Evolutionary conservation across 2,329 filamentous ascomycete species (phyloP), one percentile per base, ranked within the genome.

Genomic region (Apiospora aurea): DNA sequence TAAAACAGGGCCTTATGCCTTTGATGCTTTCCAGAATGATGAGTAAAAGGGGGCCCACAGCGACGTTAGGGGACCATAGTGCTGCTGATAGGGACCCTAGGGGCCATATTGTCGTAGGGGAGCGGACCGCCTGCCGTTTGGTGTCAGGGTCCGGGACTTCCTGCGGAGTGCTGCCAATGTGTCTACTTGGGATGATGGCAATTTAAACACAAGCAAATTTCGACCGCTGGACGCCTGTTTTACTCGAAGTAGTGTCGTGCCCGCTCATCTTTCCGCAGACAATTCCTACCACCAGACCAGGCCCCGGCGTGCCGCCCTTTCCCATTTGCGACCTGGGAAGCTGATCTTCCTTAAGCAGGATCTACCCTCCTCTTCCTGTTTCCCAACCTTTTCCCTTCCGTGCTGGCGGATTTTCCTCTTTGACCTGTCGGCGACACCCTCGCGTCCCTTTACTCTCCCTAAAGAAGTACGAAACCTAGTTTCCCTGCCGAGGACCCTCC

Each of bases 131-230:
- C 53, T 61, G 53, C 53, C 34, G 57, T 64, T 64, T 64, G 57
- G 34, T 41, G 57, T 64, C 29, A 64, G 57, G 57, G 57, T 64
- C 57, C 57, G 29, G 57, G 57, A 64, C 57, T 64, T 64, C 7
- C 21, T 64, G 53, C 57, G 57, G 57, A 64, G 57, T 64, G 57
- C 57, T 64, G 57, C 57, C n/a, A 64, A 64, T 64, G 57, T 64
- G 34, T 64, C 16, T 64, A n/a, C 57, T 64, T 38, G 34, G 57
- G 57, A 64, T 41, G 57, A 64, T 64, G 41, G 57, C 57, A 64
- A 64, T 64, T 64, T 64, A 64, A 64, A 64, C 57, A 8, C 34
- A 38, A 13, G 57, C 57, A 64, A 64, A 64, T 64, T 64, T 64
- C 57, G n/a, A 21, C 18, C 21, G 57, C 57, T 64, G 16, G 57